Base-by-base conservation (phyloP, 169 alveolate species). In the Cryptosporidium felis region DNA sequence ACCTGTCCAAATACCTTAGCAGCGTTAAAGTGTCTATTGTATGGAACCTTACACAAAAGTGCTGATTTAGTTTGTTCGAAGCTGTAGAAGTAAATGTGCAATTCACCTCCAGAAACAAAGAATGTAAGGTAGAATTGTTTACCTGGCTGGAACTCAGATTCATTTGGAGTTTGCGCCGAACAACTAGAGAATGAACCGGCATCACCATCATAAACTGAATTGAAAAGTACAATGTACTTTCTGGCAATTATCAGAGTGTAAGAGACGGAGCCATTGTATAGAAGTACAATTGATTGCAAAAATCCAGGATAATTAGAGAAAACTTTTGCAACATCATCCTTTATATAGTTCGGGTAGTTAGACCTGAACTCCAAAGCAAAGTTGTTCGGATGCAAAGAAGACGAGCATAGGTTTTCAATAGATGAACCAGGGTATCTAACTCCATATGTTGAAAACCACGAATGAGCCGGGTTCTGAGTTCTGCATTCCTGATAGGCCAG, bases 251-350 rank as follows among this genome's bases (percentile, higher is more conserved):
- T 32, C 0, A 74, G 18, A 28, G 85, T 74, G 32, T 74, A 74
- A 21, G 41, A 65, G 38, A 74, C 74, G 1, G 56, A 40, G 6
- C 60, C 74, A 53, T 74, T 53, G n/a, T 47, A 53, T 34, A 58
- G 28, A 4, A 74, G 26, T 49, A 74, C 85, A 53, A 74, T 32
- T 51, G 85, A 16, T 40, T 53, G 16, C 3, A 74, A 53, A 23
- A 74, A 74, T 3, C 85, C 85, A 6, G 85, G 85, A 59, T 53
- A 74, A 23, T 74, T 74, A 14, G 74, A 26, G 67, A 74, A 74
- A 9, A 56, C 38, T 32, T 74, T 49, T 14, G 74, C 49, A 12
- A 74, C 45, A 23, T 74, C 74, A 18, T 56, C 74, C 4, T 34
- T 34, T 38, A 47, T 56, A 49, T 32, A 74, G 0, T 18, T 9